phyloP scores from a whole-genome alignment of 164 flowering plant species.

The Piper betle region DNA sequence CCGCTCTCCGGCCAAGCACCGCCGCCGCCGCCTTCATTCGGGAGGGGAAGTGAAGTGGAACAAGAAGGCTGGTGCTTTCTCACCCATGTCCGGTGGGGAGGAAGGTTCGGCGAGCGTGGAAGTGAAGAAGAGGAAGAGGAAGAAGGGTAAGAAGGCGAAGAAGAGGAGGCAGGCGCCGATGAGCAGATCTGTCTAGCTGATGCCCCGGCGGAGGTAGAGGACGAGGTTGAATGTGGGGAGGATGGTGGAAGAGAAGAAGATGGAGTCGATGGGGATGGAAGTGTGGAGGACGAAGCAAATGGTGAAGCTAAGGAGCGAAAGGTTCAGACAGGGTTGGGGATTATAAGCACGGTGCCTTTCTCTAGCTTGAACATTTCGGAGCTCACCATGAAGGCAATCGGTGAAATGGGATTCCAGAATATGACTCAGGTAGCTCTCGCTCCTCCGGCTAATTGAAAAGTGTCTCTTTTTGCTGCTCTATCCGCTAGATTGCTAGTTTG shows the following conservation, averaged over 20 bases:
- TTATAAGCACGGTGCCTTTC: constrained; percentile 66
- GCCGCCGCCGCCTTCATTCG: too few species aligned
- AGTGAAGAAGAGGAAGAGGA: constrained; percentile 1
- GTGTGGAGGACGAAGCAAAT: not conserved
- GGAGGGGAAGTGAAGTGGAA: too few species aligned
- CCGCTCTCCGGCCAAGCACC: too few species aligned
- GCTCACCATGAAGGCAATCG: constrained; percentile 61
- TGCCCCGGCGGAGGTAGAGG: not conserved
- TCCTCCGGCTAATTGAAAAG: too few species aligned
- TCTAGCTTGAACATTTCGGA: constrained; percentile 41
- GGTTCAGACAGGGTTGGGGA: constrained; percentile 35
- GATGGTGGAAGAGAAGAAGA: not conserved
- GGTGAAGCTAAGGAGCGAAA: not conserved
- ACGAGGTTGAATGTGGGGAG: not conserved
- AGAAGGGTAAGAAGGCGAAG: constrained; percentile 1
- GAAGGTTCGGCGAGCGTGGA: not conserved
- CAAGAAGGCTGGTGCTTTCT: too few species aligned
- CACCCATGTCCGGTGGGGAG: not conserved
- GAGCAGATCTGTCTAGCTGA: not conserved
- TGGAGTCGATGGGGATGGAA: not conserved
- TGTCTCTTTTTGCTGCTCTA: too few species aligned
- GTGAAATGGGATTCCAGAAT: constrained; percentile 55
- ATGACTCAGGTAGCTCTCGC: constrained; percentile 99
- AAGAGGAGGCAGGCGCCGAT: not conserved
- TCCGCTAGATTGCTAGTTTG: too few species aligned